These are phyloP conservation scores for Melocanna baccifera DNA, from an alignment of 176 grass and related monocot genomes.

Conservation along the genomic window DNA sequence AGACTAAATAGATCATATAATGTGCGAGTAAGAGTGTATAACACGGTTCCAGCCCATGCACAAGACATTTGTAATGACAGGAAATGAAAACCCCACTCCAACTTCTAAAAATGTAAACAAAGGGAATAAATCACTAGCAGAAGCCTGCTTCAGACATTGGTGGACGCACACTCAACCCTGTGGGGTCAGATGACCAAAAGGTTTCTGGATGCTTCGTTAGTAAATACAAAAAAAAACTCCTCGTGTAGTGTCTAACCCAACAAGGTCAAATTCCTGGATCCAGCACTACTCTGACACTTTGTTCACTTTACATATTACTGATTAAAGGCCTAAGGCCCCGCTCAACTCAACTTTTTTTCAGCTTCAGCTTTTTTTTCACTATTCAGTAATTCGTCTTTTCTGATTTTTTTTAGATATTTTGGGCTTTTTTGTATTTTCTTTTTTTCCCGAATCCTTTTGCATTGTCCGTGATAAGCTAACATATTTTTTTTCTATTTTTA, in stretches of 20 bases:
- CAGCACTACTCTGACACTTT: neutral
- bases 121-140: neutral
- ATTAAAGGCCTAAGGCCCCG: neutral
- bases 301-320: neutral
- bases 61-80: neutral
- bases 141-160: neutral
- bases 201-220: neutral
- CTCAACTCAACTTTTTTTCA: too few relatives aligned
- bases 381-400: too few relatives aligned
- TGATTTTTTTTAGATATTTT: too few relatives aligned
- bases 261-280: neutral
- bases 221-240: neutral
- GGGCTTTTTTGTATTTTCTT: too few relatives aligned
- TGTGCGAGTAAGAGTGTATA: neutral
- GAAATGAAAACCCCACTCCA: neutral
- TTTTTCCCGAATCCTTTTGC: too few relatives aligned
- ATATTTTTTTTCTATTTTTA: too few relatives aligned
- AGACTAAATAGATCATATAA: conserved; percentile 32
- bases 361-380: too few relatives aligned
- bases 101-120: conserved; percentile 6
- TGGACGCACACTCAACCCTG: neutral
- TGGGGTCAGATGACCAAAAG: neutral
- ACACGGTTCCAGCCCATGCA: neutral
- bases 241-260: neutral
- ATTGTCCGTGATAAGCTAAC: too few relatives aligned